phyloP scores from a whole-genome alignment of 441 rosid genomes.

The Jatropha multifida region DNA sequence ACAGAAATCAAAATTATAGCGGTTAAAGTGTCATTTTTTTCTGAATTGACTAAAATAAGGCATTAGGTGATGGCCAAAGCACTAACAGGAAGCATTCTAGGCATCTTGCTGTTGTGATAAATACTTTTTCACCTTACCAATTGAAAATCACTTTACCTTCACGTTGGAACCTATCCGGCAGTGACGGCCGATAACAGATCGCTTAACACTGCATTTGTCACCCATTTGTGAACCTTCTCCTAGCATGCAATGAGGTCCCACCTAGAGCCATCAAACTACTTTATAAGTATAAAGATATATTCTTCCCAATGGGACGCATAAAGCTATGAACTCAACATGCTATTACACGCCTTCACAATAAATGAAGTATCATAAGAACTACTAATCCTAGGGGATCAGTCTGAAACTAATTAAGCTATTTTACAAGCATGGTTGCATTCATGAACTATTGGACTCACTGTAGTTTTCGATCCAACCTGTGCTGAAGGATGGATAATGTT shows the following conservation, averaged over 20 bases:
- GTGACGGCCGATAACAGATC: slow-evolving; percentile 93
- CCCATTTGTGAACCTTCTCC: slow-evolving; percentile 96
- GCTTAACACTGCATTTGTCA: slow-evolving; percentile 92
- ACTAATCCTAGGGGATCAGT: neutral
- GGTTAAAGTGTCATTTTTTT: neutral
- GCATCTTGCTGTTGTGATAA: neutral
- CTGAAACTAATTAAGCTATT: neutral
- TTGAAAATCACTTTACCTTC: slow-evolving; percentile 53
- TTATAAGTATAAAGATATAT: neutral
- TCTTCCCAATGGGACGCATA: neutral
- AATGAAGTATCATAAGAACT: neutral
- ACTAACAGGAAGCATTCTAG: neutral
- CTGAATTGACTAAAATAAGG: neutral
- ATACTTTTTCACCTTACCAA: neutral
- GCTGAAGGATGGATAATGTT: slow-evolving; percentile 78
- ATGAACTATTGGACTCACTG: slow-evolving; percentile 43
- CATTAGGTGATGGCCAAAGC: neutral
- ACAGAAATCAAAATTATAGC: slow-evolving; percentile 15
- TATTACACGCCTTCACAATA: neutral
- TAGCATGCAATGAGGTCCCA: slow-evolving; percentile 89
- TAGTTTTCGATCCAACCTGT: slow-evolving; percentile 84
- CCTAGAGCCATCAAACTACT: slow-evolving; percentile 42
- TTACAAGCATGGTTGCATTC: slow-evolving; percentile 7
- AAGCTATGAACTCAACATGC: neutral
- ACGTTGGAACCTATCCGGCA: slow-evolving; percentile 96